Evolutionary conservation across 176 grass and related monocot genomes (phyloP).

Genomic region (Phyllostachys edulis): DNA sequence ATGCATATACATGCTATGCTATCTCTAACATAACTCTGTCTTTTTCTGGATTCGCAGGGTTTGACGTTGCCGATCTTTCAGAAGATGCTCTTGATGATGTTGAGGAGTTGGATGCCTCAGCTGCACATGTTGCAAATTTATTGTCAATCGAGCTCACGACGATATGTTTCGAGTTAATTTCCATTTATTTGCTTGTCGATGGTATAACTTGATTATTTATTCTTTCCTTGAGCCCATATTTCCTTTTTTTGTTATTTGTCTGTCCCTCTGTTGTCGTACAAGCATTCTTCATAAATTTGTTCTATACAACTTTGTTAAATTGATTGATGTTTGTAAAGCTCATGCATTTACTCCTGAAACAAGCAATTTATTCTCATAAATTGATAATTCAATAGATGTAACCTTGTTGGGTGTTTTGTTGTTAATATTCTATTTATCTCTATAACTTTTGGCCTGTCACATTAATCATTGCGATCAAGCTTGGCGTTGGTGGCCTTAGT

Average conservation of each 20-base stretch:
- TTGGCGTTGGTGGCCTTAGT: slow-evolving; percentile 93
- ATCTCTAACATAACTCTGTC: background rate
- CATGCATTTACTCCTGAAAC: background rate
- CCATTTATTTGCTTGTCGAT: background rate
- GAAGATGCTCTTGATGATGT: slow-evolving; percentile 74
- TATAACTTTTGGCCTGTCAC: slow-evolving; percentile 8
- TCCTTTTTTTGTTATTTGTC: background rate
- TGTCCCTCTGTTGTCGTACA: background rate
- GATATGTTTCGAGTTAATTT: slow-evolving; percentile 46
- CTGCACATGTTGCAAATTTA: slow-evolving; percentile 92
- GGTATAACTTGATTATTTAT: background rate
- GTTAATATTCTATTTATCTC: slow-evolving; percentile 3
- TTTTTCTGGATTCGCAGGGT: slow-evolving; percentile 58
- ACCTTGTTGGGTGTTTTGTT: background rate
- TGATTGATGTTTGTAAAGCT: background rate
- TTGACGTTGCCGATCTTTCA: slow-evolving; percentile 86
- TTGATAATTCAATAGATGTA: background rate
- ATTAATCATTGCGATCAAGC: slow-evolving; percentile 61
- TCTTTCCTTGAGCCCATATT: background rate
- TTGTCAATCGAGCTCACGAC: slow-evolving; percentile 86
- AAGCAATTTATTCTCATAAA: background rate
- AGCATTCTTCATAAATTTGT: background rate
- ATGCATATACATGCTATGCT: background rate
- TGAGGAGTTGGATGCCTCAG: slow-evolving; percentile 84
- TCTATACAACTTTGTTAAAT: background rate